Percentiles rank a stretch among this genome's conserved stretches.
Evolutionary conservation across 1,284 basidiomycete species (phyloP).

Genomic region (Sparassis latifolia): DNA sequence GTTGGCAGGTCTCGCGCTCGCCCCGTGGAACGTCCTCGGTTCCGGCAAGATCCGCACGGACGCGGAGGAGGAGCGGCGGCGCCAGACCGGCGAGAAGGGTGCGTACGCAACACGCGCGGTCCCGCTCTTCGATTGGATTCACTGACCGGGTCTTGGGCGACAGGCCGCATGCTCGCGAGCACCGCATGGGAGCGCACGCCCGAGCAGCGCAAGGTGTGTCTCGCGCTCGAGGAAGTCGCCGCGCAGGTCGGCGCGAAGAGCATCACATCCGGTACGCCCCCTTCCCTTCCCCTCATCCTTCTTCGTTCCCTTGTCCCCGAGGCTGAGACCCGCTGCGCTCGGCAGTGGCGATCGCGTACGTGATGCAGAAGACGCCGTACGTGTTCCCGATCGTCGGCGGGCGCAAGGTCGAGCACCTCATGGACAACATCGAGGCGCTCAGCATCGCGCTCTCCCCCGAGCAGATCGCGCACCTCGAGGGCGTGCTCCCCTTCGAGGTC

Average conservation of each 20-base stretch:
- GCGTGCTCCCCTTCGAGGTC: too few species aligned
- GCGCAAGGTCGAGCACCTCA: too few species aligned
- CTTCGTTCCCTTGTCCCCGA: too few species aligned
- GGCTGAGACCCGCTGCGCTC: too few species aligned
- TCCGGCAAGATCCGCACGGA: slow-evolving; percentile 40
- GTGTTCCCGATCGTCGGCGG: too few species aligned
- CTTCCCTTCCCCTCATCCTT: too few species aligned
- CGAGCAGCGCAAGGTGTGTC: slow-evolving; percentile 30
- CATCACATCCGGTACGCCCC: slow-evolving; percentile 30
- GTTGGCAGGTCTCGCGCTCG: slow-evolving; percentile 34
- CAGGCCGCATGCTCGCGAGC: slow-evolving; percentile 19
- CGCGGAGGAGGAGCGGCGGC: slow-evolving; percentile 35
- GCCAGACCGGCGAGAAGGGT: slow-evolving; percentile 34
- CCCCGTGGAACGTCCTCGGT: slow-evolving; percentile 44
- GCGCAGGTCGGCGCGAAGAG: slow-evolving; percentile 31
- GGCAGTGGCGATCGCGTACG: too few species aligned
- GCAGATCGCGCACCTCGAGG: too few species aligned
- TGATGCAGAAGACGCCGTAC: too few species aligned
- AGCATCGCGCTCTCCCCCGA: too few species aligned
- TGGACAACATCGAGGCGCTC: too few species aligned
- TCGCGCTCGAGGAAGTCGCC: slow-evolving; percentile 38
- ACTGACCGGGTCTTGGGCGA: not conserved
- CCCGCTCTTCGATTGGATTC: not conserved
- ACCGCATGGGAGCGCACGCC: slow-evolving; percentile 33
- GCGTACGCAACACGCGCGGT: not conserved